phyloP scores from a whole-genome alignment of 2,329 filamentous ascomycete genomes.

The Orbilia ellipsospora region DNA sequence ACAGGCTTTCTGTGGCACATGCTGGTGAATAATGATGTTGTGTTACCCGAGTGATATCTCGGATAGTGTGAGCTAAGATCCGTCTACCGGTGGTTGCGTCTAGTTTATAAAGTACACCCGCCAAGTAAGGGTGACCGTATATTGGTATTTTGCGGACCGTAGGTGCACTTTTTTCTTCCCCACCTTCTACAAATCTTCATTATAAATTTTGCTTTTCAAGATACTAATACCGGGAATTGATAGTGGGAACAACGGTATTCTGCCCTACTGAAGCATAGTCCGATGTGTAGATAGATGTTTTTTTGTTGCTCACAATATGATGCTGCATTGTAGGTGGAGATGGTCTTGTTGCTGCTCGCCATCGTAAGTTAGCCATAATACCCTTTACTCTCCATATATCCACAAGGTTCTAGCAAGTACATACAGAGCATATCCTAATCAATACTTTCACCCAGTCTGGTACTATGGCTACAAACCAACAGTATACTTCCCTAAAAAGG shows the following conservation, averaged over 20 bases:
- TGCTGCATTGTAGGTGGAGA: conserved; percentile 75
- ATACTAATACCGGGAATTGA: conserved; percentile 51
- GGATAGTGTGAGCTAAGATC: conserved; percentile 13
- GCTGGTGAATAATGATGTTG: conserved; percentile 19
- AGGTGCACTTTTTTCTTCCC: conserved; percentile 21
- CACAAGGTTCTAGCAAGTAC: background rate
- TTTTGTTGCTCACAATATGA: background rate
- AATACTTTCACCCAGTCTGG: conserved; percentile 61
- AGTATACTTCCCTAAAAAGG: conserved; percentile 92
- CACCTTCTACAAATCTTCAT: too few relatives aligned
- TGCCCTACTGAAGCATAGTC: too few relatives aligned
- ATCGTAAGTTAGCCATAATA: conserved; percentile 64
- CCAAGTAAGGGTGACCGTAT: conserved; percentile 76
- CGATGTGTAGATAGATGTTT: too few relatives aligned
- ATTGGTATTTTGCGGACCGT: conserved; percentile 88
- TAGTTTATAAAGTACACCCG: conserved; percentile 87
- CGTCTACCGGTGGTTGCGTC: background rate
- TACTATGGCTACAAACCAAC: conserved; percentile 91
- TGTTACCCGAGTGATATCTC: background rate
- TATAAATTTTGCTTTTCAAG: too few relatives aligned
- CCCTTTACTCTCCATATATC: background rate
- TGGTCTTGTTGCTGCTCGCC: conserved; percentile 90
- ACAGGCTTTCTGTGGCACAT: conserved; percentile 38
- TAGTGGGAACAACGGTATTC: conserved; percentile 72
- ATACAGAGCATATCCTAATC: background rate